Conservation (phyloP, 2,329 filamentous ascomycete genomes). For the Fusarium staphyleae region DNA sequence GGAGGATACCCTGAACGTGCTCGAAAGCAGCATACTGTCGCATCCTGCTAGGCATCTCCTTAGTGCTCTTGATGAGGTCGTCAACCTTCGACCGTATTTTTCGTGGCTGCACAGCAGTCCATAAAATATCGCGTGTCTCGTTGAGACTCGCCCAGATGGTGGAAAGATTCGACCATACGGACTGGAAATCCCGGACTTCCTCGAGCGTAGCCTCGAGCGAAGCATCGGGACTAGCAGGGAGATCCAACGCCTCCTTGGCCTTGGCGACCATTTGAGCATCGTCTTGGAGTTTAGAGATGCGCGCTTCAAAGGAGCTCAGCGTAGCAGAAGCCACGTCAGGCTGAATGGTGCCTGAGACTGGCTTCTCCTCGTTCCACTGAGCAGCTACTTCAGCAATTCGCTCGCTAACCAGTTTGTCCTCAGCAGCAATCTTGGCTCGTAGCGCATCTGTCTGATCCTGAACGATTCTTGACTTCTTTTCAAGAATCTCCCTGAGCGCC, state of each 20-base stretch:
- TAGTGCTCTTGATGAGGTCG: conserved; percentile 94
- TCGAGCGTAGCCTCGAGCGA: conserved; percentile 87
- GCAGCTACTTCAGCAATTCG: conserved; percentile 84
- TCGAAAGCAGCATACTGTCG: conserved; percentile 99
- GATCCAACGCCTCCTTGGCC: conserved; percentile 94
- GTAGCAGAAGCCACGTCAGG: conserved; percentile 87
- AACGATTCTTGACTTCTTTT: conserved; percentile 92
- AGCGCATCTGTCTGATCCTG: conserved; percentile 95
- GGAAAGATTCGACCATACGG: conserved; percentile 93
- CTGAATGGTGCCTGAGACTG: conserved; percentile 91
- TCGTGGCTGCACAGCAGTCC: conserved; percentile 93
- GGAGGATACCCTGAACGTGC: conserved; percentile 91
- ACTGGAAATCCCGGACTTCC: conserved; percentile 98
- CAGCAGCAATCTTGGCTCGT: conserved; percentile 90
- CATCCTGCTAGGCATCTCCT: conserved; percentile 99
- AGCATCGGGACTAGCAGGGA: conserved; percentile 80
- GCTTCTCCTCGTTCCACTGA: conserved; percentile 97
- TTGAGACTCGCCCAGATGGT: conserved; percentile 97
- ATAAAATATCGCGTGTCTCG: conserved; percentile 88
- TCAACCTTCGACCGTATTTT: conserved; percentile 92
- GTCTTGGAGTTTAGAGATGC: conserved; percentile 83
- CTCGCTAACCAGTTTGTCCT: conserved; percentile 89
- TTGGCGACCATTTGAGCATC: conserved; percentile 94
- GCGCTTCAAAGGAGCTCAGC: conserved; percentile 80
- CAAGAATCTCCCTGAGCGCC: conserved; percentile 87